Evolutionary conservation across 176 grass and related monocot genomes (phyloP).

Genomic region (Alopecurus myosuroides): DNA sequence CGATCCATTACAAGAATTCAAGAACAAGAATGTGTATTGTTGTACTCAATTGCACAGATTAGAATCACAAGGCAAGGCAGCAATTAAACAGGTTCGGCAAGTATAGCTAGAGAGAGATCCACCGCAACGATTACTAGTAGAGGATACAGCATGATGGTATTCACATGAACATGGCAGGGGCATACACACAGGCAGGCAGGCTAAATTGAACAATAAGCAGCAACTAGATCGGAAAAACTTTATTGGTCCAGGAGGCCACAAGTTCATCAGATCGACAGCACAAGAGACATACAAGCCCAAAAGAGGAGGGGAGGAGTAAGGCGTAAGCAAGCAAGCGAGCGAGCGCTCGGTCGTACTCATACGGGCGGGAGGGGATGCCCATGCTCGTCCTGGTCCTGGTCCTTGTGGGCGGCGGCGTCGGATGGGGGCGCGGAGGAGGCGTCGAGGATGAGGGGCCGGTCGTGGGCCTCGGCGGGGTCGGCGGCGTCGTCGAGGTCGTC

Average conservation of each 20-base stretch:
- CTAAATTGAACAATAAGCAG: background rate
- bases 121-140: background rate
- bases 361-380: conserved; percentile 35
- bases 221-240: background rate
- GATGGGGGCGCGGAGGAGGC: background rate
- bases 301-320: background rate
- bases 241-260: background rate
- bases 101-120: too few relatives aligned
- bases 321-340: background rate
- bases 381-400: background rate
- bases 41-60: too few relatives aligned
- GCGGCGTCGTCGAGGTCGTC: conserved; percentile 17
- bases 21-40: too few relatives aligned
- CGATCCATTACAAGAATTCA: too few relatives aligned
- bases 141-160: background rate
- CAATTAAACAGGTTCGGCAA: too few relatives aligned
- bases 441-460: conserved; percentile 49
- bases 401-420: background rate
- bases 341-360: background rate
- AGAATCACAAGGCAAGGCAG: too few relatives aligned
- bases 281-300: background rate
- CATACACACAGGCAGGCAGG: background rate
- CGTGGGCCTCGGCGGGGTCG: conserved; percentile 36
- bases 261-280: background rate
- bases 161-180: background rate